Conservation (phyloP, 176 grass and related monocot genomes). For the Oryza rufipogon region DNA sequence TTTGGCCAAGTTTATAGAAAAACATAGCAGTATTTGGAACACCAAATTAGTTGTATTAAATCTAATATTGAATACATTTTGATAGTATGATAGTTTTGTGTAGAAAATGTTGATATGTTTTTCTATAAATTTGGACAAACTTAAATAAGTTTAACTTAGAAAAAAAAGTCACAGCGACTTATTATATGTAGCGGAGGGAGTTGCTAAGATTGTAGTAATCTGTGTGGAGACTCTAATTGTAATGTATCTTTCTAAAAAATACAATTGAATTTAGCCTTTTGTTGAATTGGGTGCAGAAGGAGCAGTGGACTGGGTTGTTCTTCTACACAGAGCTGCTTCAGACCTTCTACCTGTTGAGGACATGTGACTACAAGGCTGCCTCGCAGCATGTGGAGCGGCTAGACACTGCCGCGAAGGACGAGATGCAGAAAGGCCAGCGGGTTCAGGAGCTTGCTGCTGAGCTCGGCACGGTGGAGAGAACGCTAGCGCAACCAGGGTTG, state of each 20-base stretch:
- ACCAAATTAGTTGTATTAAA: too few species aligned
- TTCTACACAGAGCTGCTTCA: conserved; percentile 83
- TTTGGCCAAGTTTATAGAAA: too few species aligned
- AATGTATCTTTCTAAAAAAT: neutral
- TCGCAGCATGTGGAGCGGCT: conserved; percentile 68
- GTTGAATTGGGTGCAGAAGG: conserved; percentile 55
- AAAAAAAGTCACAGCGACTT: too few species aligned
- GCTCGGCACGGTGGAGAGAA: conserved; percentile 58
- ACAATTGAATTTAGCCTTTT: neutral
- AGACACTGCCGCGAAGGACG: conserved; percentile 65
- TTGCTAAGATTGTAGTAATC: neutral
- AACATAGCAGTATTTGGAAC: too few species aligned
- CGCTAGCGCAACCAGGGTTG: conserved; percentile 42
- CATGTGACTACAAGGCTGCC: conserved; percentile 85
- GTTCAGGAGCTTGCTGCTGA: conserved; percentile 58
- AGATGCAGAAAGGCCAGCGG: conserved; percentile 57
- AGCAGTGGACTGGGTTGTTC: conserved; percentile 78
- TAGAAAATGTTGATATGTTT: too few species aligned
- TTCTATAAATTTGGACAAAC: too few species aligned
- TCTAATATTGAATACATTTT: too few species aligned
- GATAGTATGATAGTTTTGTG: too few species aligned
- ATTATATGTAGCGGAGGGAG: too few species aligned
- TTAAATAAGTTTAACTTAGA: too few species aligned
- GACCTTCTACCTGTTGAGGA: conserved; percentile 84
- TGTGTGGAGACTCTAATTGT: neutral